These are phyloP conservation scores for Plantago lanceolata DNA, from an alignment of 305 asterid genomes.

Conservation along the genomic window DNA sequence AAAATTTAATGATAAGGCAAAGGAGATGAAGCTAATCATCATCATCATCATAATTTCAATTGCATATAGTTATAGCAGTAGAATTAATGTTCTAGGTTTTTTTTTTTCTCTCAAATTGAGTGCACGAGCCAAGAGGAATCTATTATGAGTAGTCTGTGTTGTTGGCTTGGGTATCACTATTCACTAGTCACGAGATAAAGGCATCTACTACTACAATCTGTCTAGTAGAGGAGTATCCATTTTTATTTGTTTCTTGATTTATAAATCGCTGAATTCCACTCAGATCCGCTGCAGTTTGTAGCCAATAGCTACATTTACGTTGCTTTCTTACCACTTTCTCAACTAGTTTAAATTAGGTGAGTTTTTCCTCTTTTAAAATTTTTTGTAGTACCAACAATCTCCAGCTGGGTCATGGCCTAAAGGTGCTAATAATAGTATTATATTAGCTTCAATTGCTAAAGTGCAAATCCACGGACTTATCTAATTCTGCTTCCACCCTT, in stretches of 20 bases:
- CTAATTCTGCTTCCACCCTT: constrained; percentile 9
- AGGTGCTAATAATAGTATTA: constrained; percentile 8
- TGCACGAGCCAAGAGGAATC: constrained; percentile 7
- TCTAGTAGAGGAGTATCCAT: too few relatives aligned
- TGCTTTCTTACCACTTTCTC: constrained; percentile 12
- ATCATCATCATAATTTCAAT: neutral
- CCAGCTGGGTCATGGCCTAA: neutral
- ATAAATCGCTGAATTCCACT: constrained; percentile 9
- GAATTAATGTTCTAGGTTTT: neutral
- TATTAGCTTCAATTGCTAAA: constrained; percentile 15
- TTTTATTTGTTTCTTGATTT: neutral
- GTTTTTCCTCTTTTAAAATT: neutral
- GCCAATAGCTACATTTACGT: constrained; percentile 9
- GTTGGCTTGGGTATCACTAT: neutral
- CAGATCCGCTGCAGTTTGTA: constrained; percentile 9
- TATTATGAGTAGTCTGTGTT: neutral
- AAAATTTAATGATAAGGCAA: neutral
- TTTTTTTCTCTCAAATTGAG: neutral
- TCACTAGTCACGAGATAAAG: constrained; percentile 1
- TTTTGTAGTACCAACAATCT: neutral
- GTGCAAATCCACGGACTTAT: constrained; percentile 11
- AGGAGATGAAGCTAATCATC: neutral
- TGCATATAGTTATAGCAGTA: neutral
- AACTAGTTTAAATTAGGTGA: neutral
- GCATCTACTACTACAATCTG: constrained; percentile 5